Evolutionary conservation across 352 stramenopile genomes (phyloP), one percentile per base, ranked within the genome.

Genomic region (Phytophthora melonis): DNA sequence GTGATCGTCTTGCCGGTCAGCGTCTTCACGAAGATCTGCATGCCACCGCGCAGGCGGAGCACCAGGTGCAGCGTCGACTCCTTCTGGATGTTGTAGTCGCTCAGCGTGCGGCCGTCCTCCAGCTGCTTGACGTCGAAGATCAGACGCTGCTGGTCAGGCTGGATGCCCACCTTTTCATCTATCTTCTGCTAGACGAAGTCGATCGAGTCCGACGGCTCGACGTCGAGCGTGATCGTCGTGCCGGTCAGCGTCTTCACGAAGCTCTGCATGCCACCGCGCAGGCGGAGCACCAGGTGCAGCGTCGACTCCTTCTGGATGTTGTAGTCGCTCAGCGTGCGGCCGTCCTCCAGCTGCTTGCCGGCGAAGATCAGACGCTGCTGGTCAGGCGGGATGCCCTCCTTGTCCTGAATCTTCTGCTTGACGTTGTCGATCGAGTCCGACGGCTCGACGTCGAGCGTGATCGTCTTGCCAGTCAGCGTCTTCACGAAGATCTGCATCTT

Each of bases 281-380:
- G 89, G 66, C 96, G 91, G 27, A 99, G 82, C 63, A 98, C 97
- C 66, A 99, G 83, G 87, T 99, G 95, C 32, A 99, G 82, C 54
- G 96, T 99, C 54, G 93, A 98, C 82, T 99, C 96, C 84, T 99
- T 96, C 87, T 97, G 91, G 84, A 97, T 97, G 87, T 97, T 97
- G 91, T 97, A 97, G 82, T 97, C 91, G 69, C 82, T 88, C 36
- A 98, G 80, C n/a, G 94, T 98, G 73, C 97, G 98, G 25, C 88
- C 88, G 73, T 98, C 94, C 74, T 98, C 93, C 16, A 99, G 81
- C 87, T 99, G 97, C 83, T 99, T 98, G 58, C 97, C 97, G 27
- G 91, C 95, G 78, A 25, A 25, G 23, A 25, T 25, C 23, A 25
- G 23, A 2, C 23, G 23, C 23, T 25, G 23, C 23, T 25, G 23